phyloP scores from a whole-genome alignment of 2,329 filamentous ascomycete species.

The Cladorrhinum sp. region DNA sequence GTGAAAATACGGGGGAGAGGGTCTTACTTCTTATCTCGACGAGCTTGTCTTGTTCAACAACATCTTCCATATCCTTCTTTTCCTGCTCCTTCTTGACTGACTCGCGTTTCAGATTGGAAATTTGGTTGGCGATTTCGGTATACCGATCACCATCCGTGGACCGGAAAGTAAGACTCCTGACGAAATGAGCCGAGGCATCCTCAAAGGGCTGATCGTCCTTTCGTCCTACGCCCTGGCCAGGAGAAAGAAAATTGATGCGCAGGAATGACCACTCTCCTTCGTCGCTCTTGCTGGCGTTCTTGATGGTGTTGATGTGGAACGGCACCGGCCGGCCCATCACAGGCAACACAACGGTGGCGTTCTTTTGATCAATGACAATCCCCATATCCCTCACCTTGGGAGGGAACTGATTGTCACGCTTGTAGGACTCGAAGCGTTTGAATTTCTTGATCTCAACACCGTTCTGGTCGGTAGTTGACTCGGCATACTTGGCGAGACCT shows the following conservation, averaged over 20 bases:
- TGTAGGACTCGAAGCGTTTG: constrained; percentile 98
- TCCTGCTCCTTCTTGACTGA: constrained; percentile 90
- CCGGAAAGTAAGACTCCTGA: constrained; percentile 90
- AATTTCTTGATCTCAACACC: constrained; percentile 96
- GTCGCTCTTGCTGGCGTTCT: constrained; percentile 97
- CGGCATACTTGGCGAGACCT: constrained; percentile 79
- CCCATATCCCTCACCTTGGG: constrained; percentile 76
- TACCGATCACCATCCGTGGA: constrained; percentile 87
- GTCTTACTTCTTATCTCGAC: constrained; percentile 83
- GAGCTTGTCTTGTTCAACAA: constrained; percentile 97
- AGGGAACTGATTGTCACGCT: constrained; percentile 93
- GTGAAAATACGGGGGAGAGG: no score
- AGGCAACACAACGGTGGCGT: constrained; percentile 83
- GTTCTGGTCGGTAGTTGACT: constrained; percentile 79
- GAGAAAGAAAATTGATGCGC: constrained; percentile 94
- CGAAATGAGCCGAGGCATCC: constrained; percentile 91
- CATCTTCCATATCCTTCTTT: constrained; percentile 99
- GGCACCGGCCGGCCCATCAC: constrained; percentile 97
- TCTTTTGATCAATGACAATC: constrained; percentile 88
- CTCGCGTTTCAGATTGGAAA: constrained; percentile 94
- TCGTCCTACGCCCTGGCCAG: constrained; percentile 91
- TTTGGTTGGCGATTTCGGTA: constrained; percentile 85
- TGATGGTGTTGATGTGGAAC: constrained; percentile 97
- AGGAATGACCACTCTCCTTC: constrained; percentile 93
- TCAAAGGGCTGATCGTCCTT: constrained; percentile 99